Evolutionary conservation across 495 filamentous ascomycete species (phyloP).

Genomic region (Cladorrhinum samala): DNA sequence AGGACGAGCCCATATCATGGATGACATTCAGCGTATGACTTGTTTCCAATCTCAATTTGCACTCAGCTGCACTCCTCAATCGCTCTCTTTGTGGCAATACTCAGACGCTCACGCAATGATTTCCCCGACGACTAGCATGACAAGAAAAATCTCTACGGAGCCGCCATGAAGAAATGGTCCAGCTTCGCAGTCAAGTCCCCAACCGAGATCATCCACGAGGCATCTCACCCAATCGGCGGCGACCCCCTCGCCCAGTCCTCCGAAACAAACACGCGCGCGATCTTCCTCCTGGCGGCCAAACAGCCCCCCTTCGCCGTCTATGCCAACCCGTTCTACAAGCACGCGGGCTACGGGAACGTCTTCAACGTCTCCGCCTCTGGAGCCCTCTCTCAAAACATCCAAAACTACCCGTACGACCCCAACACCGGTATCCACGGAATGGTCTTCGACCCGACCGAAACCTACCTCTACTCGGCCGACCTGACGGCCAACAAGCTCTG

Average conservation of each 20-base stretch:
- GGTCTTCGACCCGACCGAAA: conserved; percentile 80
- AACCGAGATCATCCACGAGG: conserved; percentile 70
- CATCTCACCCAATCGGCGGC: conserved; percentile 60
- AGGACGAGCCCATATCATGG: conserved; percentile 83
- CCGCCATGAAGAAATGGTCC: conserved; percentile 85
- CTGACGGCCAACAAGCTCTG: conserved; percentile 79
- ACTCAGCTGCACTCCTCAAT: conserved; percentile 2
- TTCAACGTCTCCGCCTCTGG: conserved; percentile 62
- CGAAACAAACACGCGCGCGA: conserved; percentile 75
- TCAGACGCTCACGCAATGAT: too few species aligned
- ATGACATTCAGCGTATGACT: conserved; percentile 75
- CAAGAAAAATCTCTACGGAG: conserved; percentile 78
- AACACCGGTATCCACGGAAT: conserved; percentile 81
- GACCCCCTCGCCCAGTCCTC: conserved; percentile 55
- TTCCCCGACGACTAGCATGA: conserved; percentile 44
- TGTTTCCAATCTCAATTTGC: background rate
- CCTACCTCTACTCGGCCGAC: conserved; percentile 81
- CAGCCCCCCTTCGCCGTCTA: conserved; percentile 75
- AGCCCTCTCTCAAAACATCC: conserved; percentile 58
- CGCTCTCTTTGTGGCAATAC: too few species aligned
- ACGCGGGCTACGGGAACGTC: conserved; percentile 73
- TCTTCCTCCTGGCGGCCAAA: conserved; percentile 74
- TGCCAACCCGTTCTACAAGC: conserved; percentile 79
- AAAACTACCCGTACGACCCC: conserved; percentile 69
- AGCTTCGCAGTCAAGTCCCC: conserved; percentile 70